Percentiles rank a stretch among this genome's conserved stretches.
Evolutionary conservation across 2,329 filamentous ascomycete genomes (phyloP).

Genomic region (Thermomyces lanuginosus): DNA sequence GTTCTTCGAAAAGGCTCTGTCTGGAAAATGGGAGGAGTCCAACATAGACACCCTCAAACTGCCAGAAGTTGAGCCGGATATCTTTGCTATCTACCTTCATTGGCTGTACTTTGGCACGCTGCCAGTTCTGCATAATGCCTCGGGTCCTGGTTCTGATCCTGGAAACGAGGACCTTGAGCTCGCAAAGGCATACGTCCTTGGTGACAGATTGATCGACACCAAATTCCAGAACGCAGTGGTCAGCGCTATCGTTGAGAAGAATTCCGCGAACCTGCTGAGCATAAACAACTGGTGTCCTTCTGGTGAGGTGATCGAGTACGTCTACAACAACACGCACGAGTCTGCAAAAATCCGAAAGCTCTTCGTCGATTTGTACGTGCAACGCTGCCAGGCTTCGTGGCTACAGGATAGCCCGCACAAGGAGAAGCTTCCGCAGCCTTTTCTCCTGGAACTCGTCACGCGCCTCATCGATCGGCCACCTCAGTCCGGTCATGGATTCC

Average conservation of each 20-base stretch:
- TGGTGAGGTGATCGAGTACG: background rate
- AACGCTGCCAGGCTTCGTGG: background rate
- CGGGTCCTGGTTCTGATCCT: too few relatives aligned
- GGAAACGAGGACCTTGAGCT: background rate
- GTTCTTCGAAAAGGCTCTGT: constrained; percentile 6
- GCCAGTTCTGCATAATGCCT: too few relatives aligned
- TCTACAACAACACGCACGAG: background rate
- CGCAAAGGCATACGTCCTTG: background rate
- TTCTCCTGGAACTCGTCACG: background rate
- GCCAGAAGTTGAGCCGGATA: constrained; percentile 8
- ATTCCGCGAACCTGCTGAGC: background rate
- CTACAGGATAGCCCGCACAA: too few relatives aligned
- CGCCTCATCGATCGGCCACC: background rate
- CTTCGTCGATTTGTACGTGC: constrained; percentile 1
- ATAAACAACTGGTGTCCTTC: background rate
- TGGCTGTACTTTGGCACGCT: constrained; percentile 8
- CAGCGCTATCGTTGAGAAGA: constrained; percentile 1
- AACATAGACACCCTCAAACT: constrained; percentile 5
- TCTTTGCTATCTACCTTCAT: constrained; percentile 6
- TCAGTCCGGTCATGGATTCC: background rate
- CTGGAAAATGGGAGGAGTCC: constrained; percentile 5
- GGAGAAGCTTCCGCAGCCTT: background rate
- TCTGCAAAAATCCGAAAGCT: background rate
- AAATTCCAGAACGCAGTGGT: constrained; percentile 1
- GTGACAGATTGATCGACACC: constrained; percentile 1